Evolutionary conservation across 1,284 basidiomycete species (phyloP).

Genomic region (Mycena citricolor): DNA sequence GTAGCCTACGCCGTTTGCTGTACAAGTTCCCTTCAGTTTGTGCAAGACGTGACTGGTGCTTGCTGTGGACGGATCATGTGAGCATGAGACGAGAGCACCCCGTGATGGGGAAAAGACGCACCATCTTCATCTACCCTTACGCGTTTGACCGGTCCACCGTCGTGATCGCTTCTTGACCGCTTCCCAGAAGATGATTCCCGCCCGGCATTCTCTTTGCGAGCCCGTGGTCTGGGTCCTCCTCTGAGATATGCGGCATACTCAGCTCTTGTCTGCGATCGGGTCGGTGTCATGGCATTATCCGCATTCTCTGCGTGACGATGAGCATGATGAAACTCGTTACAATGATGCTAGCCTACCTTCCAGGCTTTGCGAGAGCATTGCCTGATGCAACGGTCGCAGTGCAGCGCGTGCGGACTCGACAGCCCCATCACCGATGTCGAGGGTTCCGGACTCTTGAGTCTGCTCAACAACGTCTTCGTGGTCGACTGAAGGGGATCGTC

Average conservation of each 20-base stretch:
- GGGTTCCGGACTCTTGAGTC: too few species aligned
- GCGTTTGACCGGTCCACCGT: too few species aligned
- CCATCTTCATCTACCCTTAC: not conserved
- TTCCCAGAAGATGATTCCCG: too few species aligned
- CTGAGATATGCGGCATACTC: too few species aligned
- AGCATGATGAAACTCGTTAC: not conserved
- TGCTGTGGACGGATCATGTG: not conserved
- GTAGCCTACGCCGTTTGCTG: not conserved
- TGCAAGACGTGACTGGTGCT: not conserved
- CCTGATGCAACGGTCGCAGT: slow-evolving; percentile 1
- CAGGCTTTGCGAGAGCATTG: slow-evolving; percentile 1
- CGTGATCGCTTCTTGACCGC: too few species aligned
- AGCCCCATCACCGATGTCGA: too few species aligned
- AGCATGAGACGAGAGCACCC: too few species aligned
- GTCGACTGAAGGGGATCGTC: too few species aligned
- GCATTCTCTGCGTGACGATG: not conserved
- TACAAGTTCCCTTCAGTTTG: slow-evolving; percentile 2
- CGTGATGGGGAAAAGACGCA: not conserved
- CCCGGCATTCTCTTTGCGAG: too few species aligned
- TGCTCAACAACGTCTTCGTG: too few species aligned
- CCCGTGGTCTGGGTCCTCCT: too few species aligned
- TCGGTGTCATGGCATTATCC: not conserved
- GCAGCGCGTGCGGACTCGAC: slow-evolving; percentile 1
- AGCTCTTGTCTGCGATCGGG: not conserved
- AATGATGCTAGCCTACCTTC: too few species aligned